Conservation (phyloP, 169 alveolate species). For the Plasmodium malariae region DNA sequence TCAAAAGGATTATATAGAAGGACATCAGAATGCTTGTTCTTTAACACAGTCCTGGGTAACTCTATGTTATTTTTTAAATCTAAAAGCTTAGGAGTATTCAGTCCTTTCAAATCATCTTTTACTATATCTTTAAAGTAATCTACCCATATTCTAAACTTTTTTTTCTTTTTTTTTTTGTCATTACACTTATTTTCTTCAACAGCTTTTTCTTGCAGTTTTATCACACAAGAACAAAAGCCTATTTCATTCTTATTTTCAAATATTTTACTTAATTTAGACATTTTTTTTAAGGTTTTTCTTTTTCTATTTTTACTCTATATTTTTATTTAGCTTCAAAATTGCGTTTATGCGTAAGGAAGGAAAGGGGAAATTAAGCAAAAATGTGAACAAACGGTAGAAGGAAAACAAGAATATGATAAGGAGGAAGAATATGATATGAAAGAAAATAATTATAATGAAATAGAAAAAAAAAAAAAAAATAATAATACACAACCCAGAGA, state of each 20-base stretch:
- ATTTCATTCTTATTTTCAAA: slow-evolving; percentile 42
- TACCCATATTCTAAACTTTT: slow-evolving; percentile 58
- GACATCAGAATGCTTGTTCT: slow-evolving; percentile 10
- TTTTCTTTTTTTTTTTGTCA: slow-evolving; percentile 4
- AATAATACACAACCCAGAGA: background rate
- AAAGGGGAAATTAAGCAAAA: background rate
- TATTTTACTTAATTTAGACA: slow-evolving; percentile 30
- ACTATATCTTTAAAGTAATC: slow-evolving; percentile 50
- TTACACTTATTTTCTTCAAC: background rate
- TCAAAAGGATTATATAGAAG: slow-evolving; percentile 55
- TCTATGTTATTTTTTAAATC: slow-evolving; percentile 53
- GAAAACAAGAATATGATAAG: too few species aligned
- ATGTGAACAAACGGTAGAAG: background rate
- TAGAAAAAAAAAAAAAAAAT: background rate
- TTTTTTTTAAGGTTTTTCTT: background rate
- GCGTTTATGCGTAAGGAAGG: background rate
- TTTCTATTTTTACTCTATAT: background rate
- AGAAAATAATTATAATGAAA: background rate
- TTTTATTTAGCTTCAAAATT: background rate
- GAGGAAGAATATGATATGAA: too few species aligned
- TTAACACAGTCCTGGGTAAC: slow-evolving; percentile 1
- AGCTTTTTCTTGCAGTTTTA: slow-evolving; percentile 16
- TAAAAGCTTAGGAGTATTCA: slow-evolving; percentile 7
- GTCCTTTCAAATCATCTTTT: slow-evolving; percentile 36
- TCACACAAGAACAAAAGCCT: slow-evolving; percentile 52